phyloP scores from a whole-genome alignment of 129 eudicot species.

The Gnaphalium uliginosum region DNA sequence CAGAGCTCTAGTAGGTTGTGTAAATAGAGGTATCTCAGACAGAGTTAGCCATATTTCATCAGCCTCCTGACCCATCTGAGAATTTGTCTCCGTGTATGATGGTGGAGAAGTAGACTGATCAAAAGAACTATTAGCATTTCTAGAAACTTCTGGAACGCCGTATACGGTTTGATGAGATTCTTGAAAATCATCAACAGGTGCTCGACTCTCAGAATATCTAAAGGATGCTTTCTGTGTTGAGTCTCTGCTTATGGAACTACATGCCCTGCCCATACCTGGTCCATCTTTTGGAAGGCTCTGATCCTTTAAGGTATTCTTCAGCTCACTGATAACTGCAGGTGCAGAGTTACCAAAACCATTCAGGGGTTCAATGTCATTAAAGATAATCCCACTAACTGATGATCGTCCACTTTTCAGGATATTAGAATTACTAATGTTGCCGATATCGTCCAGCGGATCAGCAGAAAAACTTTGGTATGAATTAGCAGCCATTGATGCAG shows the following conservation, averaged over 20 bases:
- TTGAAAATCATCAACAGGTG: constrained; percentile 31
- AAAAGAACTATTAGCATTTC: constrained; percentile 43
- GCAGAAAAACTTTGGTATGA: constrained; percentile 37
- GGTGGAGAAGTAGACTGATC: constrained; percentile 53
- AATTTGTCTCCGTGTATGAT: constrained; percentile 17
- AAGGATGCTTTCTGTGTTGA: constrained; percentile 43
- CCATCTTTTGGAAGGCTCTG: constrained; percentile 45
- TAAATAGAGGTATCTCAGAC: constrained; percentile 84
- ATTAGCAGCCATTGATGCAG: constrained; percentile 43
- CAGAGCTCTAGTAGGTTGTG: constrained; percentile 86
- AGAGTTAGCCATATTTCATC: constrained; percentile 92
- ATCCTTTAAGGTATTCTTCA: constrained; percentile 13
- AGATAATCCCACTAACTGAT: constrained; percentile 43
- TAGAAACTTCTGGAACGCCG: constrained; percentile 53
- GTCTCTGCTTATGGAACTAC: constrained; percentile 31
- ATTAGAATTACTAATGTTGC: constrained; percentile 46
- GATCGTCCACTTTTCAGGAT: constrained; percentile 36
- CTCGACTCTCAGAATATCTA: constrained; percentile 44
- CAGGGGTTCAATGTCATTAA: constrained; percentile 69
- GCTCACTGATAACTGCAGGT: constrained; percentile 24
- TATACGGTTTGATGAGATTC: constrained; percentile 57
- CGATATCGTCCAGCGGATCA: constrained; percentile 67
- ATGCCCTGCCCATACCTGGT: neutral
- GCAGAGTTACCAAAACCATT: constrained; percentile 49
- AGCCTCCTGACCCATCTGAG: constrained; percentile 39